Conservation (phyloP, 495 filamentous ascomycete species). For the Xylaria curta region DNA sequence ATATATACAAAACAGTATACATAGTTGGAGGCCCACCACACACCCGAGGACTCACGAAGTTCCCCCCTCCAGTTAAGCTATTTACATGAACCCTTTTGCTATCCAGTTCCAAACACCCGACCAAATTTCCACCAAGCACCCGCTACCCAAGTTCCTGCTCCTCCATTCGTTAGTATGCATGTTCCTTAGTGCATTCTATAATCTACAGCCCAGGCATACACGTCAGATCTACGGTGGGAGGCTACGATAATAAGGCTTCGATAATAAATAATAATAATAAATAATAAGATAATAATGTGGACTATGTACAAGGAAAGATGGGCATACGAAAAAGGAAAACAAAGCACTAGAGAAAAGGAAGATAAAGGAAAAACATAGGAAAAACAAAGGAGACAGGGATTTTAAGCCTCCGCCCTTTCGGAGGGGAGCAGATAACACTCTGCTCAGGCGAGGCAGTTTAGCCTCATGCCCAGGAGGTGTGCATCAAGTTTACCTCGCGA, state of each 20-base stretch:
- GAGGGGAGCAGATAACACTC: neutral
- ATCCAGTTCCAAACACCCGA: neutral
- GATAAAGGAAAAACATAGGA: neutral
- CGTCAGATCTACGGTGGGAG: neutral
- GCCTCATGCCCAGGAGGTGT: neutral
- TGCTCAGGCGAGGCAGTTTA: neutral
- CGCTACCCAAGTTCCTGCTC: no score
- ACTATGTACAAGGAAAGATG: no score
- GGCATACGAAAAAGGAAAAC: no score
- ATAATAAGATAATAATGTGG: neutral
- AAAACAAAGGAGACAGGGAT: neutral
- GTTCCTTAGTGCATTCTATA: no score
- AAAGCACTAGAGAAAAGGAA: neutral
- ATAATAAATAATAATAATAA: neutral
- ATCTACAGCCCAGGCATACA: neutral
- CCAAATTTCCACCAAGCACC: neutral
- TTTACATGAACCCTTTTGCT: neutral
- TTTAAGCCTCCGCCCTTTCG: neutral
- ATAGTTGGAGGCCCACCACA: constrained; percentile 4
- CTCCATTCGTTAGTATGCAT: no score
- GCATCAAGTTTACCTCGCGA: neutral
- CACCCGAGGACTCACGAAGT: constrained; percentile 9
- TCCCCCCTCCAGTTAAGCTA: constrained; percentile 7
- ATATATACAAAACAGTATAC: neutral
- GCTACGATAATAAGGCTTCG: neutral